Base-by-base conservation (phyloP, 1,284 basidiomycete genomes). In the Cryptococcus floricola region DNA sequence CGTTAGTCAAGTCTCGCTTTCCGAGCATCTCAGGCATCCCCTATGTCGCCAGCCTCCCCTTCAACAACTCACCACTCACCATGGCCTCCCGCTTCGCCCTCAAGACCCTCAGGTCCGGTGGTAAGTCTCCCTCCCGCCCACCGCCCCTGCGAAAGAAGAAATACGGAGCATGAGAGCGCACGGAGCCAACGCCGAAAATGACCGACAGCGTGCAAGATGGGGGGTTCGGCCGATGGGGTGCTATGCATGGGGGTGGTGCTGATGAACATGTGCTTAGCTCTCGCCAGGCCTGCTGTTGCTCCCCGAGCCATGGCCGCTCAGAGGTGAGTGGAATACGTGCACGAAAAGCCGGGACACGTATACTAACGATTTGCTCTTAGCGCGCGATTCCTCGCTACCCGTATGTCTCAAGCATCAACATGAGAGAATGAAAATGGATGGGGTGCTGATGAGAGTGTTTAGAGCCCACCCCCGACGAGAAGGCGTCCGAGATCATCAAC, bases 401-500 rank as follows among this genome's bases (percentile, higher is more conserved):
- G 70, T 71, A 23, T 48, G 65, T 68, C 70, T 38, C 19, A 43
- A 14, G 23, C 45, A n/a, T 31, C 16, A n/a, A 23, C 38, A 19
- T 49, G 28, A 18, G 38, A 49, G 13, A 39, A 12, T 9, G 38
- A 5, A 39, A 12, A 39, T 25, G 48, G 12, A 39, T 39, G 31
- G 10, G 37, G 18, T 18, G 48, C 48, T 49, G 48, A 49, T 39
- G 18, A 44, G 13, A 48, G 16, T 25, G 18, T 25, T 7, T n/a
- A 77, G 73, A 77, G 66, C 74, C 69, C 39, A 68, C 87, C n/a
- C 92, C 95, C 53, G 85, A 88, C 55, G 85, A 95, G 78, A 89
- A 89, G 71, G 96, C 95, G 52, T 85, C 87, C 50, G 86, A 94
- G 72, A 84, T 98, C 71, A 87, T 98, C 73, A 87, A 96, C 81